Percentiles rank a stretch among this genome's conserved stretches.
Evolutionary conservation across 108 stramenopile genomes (phyloP).

Genomic region (Parietichytrium sp.): DNA sequence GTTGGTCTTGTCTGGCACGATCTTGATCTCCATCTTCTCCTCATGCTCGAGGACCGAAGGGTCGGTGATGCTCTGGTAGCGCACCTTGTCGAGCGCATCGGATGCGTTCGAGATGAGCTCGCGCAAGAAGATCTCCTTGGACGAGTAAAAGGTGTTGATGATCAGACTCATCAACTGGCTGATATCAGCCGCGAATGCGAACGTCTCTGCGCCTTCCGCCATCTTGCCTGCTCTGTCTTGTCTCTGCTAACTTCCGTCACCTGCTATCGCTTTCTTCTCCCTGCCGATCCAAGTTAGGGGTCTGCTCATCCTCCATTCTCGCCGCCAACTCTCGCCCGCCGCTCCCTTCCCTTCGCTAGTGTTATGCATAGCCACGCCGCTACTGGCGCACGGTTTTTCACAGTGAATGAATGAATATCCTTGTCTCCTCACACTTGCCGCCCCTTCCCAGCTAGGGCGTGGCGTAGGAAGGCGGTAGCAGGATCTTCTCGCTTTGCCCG

Average conservation of each 20-base stretch:
- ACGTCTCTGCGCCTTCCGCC: slow-evolving; percentile 76
- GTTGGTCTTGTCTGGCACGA: slow-evolving; percentile 99
- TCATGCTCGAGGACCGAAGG: slow-evolving; percentile 85
- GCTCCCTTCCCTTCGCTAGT: no score
- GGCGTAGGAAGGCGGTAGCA: no score
- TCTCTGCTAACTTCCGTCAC: not conserved
- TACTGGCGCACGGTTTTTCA: no score
- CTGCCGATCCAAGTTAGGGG: not conserved
- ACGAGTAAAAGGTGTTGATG: slow-evolving; percentile 92
- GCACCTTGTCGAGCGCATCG: slow-evolving; percentile 99
- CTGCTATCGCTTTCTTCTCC: not conserved
- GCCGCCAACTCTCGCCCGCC: no score
- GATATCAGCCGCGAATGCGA: slow-evolving; percentile 99
- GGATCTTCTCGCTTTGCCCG: no score
- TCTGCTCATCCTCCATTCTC: not conserved
- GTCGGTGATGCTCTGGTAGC: slow-evolving; percentile 95
- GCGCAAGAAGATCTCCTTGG: slow-evolving; percentile 99
- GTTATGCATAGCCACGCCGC: no score
- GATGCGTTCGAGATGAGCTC: slow-evolving; percentile 96
- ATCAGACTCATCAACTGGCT: slow-evolving; percentile 99
- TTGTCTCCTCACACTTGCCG: no score
- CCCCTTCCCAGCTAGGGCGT: no score
- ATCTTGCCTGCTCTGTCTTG: not conserved
- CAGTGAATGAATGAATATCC: no score
- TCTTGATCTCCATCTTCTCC: slow-evolving; percentile 90